Percentiles rank a stretch among this genome's conserved stretches.
phyloP scores from a whole-genome alignment of 805 yeast species.

The Ogataea neopini region DNA sequence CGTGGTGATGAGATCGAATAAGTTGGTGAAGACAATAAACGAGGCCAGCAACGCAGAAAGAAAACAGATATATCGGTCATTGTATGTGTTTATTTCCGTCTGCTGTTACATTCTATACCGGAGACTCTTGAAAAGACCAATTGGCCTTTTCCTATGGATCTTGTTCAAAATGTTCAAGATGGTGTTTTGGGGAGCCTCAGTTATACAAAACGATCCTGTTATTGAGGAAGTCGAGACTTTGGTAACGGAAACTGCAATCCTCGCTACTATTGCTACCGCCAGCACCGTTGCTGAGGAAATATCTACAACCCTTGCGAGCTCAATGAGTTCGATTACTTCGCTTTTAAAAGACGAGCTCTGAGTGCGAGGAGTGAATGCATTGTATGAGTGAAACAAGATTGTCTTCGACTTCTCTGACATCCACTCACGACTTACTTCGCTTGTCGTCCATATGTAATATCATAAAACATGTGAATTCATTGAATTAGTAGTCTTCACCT shows the following conservation, averaged over 20 bases:
- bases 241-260: not conserved
- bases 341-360: constrained; percentile 14
- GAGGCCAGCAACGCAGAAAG: constrained; percentile 52
- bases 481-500: constrained; percentile 80
- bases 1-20: constrained; percentile 43
- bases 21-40: constrained; percentile 51
- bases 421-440: too few relatives aligned
- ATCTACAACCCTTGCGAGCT: not conserved
- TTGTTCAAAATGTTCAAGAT: constrained; percentile 38
- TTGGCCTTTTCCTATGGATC: constrained; percentile 47
- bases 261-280: constrained; percentile 3
- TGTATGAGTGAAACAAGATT: too few relatives aligned
- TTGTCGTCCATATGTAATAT: not conserved
- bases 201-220: constrained; percentile 5
- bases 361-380: too few relatives aligned
- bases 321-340: constrained; percentile 3
- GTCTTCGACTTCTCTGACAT: too few relatives aligned
- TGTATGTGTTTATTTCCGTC: constrained; percentile 46
- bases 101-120: constrained; percentile 53
- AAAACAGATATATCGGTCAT: constrained; percentile 46
- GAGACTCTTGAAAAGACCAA: constrained; percentile 47
- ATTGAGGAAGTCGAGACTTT: not conserved
- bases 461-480: too few relatives aligned
- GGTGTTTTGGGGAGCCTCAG: constrained; percentile 18
- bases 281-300: not conserved